Conservation (phyloP, 441 rosid genomes). For the Populus hybrid region DNA sequence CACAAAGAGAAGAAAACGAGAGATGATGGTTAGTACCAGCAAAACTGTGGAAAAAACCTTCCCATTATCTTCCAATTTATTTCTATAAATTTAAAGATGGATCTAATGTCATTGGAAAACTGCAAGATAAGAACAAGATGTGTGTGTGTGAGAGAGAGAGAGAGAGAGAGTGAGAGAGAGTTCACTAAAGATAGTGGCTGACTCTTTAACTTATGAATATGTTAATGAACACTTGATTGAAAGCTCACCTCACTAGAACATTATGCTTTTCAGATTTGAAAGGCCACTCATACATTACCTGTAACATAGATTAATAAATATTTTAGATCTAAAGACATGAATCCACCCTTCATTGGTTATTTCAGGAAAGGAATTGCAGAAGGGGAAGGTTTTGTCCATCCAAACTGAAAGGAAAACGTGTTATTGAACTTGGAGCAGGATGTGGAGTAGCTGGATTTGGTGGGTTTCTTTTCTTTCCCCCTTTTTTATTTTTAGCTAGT, state of each 20-base stretch:
- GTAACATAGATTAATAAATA: neutral
- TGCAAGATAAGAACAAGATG: too few species aligned
- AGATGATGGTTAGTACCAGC: neutral
- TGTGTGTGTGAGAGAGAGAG: too few species aligned
- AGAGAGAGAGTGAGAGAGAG: too few species aligned
- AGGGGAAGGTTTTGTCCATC: constrained; percentile 79
- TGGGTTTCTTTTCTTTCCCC: constrained; percentile 29
- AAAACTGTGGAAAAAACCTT: neutral
- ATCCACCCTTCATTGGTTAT: neutral
- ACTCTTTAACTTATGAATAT: too few species aligned
- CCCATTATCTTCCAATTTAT: neutral
- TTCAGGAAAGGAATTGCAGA: constrained; percentile 85
- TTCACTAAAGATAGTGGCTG: too few species aligned
- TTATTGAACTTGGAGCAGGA: constrained; percentile 94
- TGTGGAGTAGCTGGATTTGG: constrained; percentile 98
- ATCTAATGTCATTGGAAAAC: too few species aligned
- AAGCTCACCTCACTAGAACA: too few species aligned
- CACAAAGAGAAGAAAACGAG: neutral
- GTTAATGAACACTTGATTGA: too few species aligned
- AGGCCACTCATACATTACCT: too few species aligned
- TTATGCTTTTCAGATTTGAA: too few species aligned
- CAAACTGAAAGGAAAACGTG: constrained; percentile 89
- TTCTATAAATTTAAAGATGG: too few species aligned
- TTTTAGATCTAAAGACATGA: neutral
- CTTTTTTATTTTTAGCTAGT: constrained; percentile 16